Evolutionary conservation across 108 stramenopile genomes (phyloP).

Genomic region (Nannochloropsis oceanica): DNA sequence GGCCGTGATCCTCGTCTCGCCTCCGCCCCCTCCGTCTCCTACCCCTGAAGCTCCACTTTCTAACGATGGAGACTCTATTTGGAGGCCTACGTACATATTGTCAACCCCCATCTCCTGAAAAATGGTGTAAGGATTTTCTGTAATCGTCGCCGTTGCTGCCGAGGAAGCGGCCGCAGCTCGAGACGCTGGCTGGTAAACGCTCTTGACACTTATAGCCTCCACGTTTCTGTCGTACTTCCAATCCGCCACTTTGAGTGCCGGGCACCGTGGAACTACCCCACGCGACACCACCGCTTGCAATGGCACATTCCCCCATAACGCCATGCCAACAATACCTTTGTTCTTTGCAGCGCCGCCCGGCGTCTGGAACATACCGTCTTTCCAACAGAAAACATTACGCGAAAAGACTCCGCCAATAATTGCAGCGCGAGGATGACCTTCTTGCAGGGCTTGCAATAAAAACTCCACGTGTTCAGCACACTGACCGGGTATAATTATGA

Average conservation of each 20-base stretch:
- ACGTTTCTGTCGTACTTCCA: background rate
- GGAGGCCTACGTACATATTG: background rate
- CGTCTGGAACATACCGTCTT: background rate
- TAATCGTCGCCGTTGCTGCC: background rate
- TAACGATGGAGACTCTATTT: background rate
- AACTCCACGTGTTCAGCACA: background rate
- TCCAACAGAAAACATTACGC: background rate
- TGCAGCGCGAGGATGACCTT: background rate
- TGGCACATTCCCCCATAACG: background rate
- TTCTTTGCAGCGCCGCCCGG: background rate
- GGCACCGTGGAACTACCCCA: background rate
- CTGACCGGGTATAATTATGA: background rate
- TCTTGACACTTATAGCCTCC: background rate
- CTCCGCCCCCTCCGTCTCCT: background rate
- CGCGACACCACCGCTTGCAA: background rate
- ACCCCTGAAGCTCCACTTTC: background rate
- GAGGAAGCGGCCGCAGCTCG: background rate
- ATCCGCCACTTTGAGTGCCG: background rate
- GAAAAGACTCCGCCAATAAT: background rate
- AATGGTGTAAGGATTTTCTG: background rate
- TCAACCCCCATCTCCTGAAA: background rate
- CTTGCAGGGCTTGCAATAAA: background rate
- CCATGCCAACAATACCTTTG: background rate
- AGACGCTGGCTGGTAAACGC: background rate
- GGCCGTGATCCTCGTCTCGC: background rate